Percentiles rank a stretch among this genome's conserved stretches.
Conservation (phyloP, 78 protist genomes). For the Ministeria vibrans region DNA sequence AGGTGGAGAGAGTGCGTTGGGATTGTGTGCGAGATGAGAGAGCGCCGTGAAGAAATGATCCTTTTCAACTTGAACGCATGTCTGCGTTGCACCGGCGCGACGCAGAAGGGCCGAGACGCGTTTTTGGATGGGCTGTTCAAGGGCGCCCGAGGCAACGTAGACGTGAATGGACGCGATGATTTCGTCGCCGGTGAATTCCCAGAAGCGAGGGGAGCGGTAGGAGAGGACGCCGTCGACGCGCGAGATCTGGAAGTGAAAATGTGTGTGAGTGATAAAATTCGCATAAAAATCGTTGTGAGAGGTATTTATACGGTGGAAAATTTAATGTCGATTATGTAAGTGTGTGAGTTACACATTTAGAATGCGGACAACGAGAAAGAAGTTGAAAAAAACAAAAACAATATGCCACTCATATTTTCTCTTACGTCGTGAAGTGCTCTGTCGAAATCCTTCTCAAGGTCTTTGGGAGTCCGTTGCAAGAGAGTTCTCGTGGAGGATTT, state of each 20-base stretch:
- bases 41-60: not conserved
- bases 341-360: not conserved
- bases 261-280: not conserved
- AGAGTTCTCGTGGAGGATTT: conserved; percentile 35
- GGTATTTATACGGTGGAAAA: not conserved
- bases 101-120: not conserved
- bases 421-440: conserved; percentile 4
- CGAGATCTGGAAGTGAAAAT: not conserved
- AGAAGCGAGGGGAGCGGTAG: conserved; percentile 20
- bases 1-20: not conserved
- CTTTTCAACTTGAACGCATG: not conserved
- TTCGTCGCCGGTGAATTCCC: conserved; percentile 24
- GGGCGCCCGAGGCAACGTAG: not conserved
- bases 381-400: not conserved
- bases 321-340: not conserved
- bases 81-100: not conserved
- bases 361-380: not conserved
- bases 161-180: conserved; percentile 20
- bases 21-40: not conserved
- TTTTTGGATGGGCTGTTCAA: not conserved
- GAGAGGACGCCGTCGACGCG: conserved; percentile 14
- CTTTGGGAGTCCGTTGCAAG: conserved; percentile 61
- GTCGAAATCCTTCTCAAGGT: not conserved
- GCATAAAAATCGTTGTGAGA: not conserved
- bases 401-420: not conserved